Percentiles rank a stretch among this genome's conserved stretches.
Evolutionary conservation across 2,329 filamentous ascomycete species (phyloP).

Genomic region (Calonectria fujianensis): DNA sequence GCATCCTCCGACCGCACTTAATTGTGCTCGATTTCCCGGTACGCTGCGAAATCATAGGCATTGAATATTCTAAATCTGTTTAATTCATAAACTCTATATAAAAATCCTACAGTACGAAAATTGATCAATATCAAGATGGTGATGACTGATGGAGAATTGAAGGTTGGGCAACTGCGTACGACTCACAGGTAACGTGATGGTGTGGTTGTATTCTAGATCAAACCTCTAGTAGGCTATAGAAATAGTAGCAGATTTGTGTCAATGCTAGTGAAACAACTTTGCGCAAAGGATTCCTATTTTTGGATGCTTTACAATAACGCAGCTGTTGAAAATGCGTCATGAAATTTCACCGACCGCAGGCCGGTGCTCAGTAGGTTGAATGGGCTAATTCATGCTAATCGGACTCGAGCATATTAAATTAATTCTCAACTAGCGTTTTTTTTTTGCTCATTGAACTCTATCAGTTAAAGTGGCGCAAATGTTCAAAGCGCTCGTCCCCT

Average conservation of each 20-base stretch:
- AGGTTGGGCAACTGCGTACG: no score
- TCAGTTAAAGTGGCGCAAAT: neutral
- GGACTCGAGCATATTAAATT: neutral
- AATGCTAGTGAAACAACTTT: neutral
- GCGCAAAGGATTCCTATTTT: neutral
- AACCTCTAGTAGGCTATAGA: neutral
- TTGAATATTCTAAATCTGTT: no score
- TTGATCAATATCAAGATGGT: no score
- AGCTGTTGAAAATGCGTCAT: neutral
- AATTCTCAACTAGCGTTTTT: neutral
- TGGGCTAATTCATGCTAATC: neutral
- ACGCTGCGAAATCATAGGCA: no score
- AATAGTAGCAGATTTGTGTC: neutral
- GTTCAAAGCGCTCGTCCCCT: neutral
- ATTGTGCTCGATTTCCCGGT: neutral
- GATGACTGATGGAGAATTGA: no score
- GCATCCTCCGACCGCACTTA: neutral
- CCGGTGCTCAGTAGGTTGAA: neutral
- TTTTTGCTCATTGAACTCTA: neutral
- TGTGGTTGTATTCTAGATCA: neutral
- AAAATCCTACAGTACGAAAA: no score
- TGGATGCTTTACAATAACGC: neutral
- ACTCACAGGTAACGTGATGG: no score
- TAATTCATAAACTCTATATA: no score
- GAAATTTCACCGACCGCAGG: neutral